Evolutionary conservation across 768 basidiomycete species (phyloP).

Genomic region (Tremella fuciformis): DNA sequence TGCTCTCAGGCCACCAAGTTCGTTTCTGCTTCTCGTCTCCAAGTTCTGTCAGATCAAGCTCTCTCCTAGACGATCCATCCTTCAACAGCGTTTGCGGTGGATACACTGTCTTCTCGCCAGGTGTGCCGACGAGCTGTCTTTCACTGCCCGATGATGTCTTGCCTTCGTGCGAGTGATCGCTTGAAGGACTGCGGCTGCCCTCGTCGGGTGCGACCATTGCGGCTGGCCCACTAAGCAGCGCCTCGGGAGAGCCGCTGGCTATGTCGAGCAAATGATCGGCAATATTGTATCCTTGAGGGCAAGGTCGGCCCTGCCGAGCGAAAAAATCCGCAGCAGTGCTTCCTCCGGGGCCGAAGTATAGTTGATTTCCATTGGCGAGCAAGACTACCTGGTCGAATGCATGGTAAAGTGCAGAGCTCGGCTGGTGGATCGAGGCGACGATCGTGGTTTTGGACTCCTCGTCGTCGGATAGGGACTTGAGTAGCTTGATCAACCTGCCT

Average conservation of each 20-base stretch:
- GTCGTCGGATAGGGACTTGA: conserved; percentile 72
- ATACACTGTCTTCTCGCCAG: conserved; percentile 17
- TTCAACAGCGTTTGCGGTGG: conserved; percentile 6
- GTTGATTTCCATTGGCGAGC: conserved; percentile 64
- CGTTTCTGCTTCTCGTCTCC: neutral
- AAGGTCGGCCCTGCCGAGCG: conserved; percentile 57
- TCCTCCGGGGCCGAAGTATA: conserved; percentile 76
- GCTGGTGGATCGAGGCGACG: conserved; percentile 84
- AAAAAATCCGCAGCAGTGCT: conserved; percentile 70
- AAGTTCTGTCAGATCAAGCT: conserved; percentile 4
- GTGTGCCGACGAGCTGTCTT: conserved; percentile 13
- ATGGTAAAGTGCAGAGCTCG: conserved; percentile 79
- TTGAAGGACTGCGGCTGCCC: neutral
- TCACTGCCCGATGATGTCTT: conserved; percentile 1
- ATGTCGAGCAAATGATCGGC: conserved; percentile 90
- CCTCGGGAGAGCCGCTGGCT: conserved; percentile 57
- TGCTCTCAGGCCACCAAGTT: conserved; percentile 25
- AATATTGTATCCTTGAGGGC: conserved; percentile 79
- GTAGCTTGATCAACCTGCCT: conserved; percentile 69
- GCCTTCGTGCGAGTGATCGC: too few species aligned
- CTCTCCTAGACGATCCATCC: neutral
- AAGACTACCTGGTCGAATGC: conserved; percentile 79
- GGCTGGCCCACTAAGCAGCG: conserved; percentile 10
- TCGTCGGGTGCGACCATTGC: neutral
- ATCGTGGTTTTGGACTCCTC: conserved; percentile 69